A percentile compares a stretch with the other conserved stretches of the same genome.
Evolutionary conservation across 345 rosid species (phyloP).

Genomic region (Kernera saxatilis): DNA sequence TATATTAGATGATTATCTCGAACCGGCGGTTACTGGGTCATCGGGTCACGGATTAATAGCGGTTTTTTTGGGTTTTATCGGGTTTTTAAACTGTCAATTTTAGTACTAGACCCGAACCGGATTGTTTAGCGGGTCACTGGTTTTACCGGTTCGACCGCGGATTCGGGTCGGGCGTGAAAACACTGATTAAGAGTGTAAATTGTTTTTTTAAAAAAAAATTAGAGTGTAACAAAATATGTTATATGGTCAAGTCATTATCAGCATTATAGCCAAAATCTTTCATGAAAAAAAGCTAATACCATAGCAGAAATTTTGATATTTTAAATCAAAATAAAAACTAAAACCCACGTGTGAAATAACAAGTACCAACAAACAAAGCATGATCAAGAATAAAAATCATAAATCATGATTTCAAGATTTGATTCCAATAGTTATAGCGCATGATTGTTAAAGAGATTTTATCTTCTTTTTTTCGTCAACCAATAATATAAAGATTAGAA

Average conservation of each 20-base stretch:
- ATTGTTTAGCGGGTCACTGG: too few species aligned
- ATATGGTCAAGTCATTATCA: slow-evolving; percentile 27
- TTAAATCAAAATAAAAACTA: background rate
- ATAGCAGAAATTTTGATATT: background rate
- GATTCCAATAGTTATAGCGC: slow-evolving; percentile 16
- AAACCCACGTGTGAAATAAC: slow-evolving; percentile 17
- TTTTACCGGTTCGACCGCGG: too few species aligned
- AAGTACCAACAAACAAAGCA: slow-evolving; percentile 17
- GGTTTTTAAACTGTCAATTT: too few species aligned
- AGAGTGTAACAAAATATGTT: background rate
- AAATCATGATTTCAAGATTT: slow-evolving; percentile 8
- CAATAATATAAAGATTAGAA: background rate
- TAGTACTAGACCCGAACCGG: too few species aligned
- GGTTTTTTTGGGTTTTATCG: too few species aligned
- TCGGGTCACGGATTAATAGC: too few species aligned
- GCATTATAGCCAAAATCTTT: slow-evolving; percentile 3
- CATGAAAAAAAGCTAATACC: slow-evolving; percentile 5
- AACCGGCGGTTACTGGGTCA: too few species aligned
- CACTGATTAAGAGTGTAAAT: too few species aligned
- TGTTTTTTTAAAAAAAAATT: too few species aligned
- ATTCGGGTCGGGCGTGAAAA: too few species aligned
- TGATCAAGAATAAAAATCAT: slow-evolving; percentile 18
- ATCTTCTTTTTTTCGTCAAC: background rate
- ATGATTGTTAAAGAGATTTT: slow-evolving; percentile 1
- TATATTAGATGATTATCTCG: too few species aligned